phyloP scores from a whole-genome alignment of 768 basidiomycete genomes.

The Amanita inopinata region DNA sequence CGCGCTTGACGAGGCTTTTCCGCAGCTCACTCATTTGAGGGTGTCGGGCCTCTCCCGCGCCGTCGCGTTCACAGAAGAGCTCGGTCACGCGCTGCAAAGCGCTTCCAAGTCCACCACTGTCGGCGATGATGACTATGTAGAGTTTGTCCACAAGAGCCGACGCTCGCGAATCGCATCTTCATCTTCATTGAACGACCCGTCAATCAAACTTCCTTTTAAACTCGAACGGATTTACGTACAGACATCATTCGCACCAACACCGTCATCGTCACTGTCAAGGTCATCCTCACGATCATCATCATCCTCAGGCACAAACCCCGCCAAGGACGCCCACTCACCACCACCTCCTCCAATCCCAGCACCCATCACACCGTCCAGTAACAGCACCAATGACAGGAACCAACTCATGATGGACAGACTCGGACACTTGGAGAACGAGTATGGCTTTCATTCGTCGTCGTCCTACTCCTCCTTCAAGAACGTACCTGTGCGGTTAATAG shows the following conservation, averaged over 20 bases:
- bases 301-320: background rate
- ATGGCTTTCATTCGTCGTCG: no score
- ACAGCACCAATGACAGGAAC: no score
- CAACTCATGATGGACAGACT: no score
- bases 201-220: background rate
- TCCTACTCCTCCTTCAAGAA: background rate
- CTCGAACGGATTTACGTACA: slow-evolving; percentile 2
- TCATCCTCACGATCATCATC: slow-evolving; percentile 7
- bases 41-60: slow-evolving; percentile 36
- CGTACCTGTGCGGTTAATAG: background rate
- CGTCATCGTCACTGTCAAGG: slow-evolving; percentile 4
- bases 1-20: slow-evolving; percentile 29
- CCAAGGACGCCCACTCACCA: background rate
- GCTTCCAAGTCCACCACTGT: background rate
- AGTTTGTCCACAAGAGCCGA: background rate
- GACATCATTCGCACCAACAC: background rate
- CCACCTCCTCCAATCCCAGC: no score
- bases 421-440: no score
- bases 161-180: background rate
- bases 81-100: slow-evolving; percentile 22
- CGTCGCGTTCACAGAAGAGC: slow-evolving; percentile 30
- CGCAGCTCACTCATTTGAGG: slow-evolving; percentile 26
- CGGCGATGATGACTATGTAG: no score
- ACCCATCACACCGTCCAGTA: no score
- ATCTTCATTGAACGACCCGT: background rate